phyloP scores from a whole-genome alignment of 2,329 filamentous ascomycete species.

The Pyrenophora tritici-repentis region DNA sequence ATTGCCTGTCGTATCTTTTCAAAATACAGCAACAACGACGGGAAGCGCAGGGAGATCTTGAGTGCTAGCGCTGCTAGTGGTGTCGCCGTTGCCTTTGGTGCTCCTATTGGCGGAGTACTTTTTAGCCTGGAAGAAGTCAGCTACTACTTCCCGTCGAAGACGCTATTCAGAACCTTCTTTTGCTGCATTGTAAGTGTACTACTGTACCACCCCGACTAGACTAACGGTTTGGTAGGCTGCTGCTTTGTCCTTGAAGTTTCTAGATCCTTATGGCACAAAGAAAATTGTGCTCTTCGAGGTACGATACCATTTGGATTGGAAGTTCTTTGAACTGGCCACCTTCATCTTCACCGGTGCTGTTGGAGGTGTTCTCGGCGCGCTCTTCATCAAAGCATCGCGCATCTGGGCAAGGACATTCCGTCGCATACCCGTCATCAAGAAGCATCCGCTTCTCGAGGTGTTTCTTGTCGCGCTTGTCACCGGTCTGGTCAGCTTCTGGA shows the following conservation, averaged over 20 bases:
- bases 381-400: conserved; percentile 95
- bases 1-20: conserved; percentile 91
- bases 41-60: conserved; percentile 89
- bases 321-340: conserved; percentile 83
- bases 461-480: conserved; percentile 84
- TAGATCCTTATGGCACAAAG: conserved; percentile 93
- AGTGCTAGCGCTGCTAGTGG: conserved; percentile 90
- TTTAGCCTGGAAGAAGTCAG: conserved; percentile 95
- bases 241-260: conserved; percentile 87
- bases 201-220: background rate
- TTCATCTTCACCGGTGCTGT: conserved; percentile 87
- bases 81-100: conserved; percentile 92
- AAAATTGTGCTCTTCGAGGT: conserved; percentile 98
- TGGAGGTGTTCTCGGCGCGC: conserved; percentile 80
- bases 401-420: conserved; percentile 90
- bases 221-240: conserved; percentile 56
- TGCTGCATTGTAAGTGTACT: conserved; percentile 76
- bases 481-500: conserved; percentile 90
- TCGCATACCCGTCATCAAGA: conserved; percentile 78
- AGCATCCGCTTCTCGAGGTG: conserved; percentile 83
- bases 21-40: conserved; percentile 94
- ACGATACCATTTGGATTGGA: conserved; percentile 87
- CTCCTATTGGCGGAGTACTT: conserved; percentile 84
- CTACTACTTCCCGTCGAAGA: conserved; percentile 98
- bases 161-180: conserved; percentile 95